These are phyloP conservation scores for Colletotrichum eremochloae DNA, from an alignment of 2,329 filamentous ascomycete genomes.

Conservation along the genomic window DNA sequence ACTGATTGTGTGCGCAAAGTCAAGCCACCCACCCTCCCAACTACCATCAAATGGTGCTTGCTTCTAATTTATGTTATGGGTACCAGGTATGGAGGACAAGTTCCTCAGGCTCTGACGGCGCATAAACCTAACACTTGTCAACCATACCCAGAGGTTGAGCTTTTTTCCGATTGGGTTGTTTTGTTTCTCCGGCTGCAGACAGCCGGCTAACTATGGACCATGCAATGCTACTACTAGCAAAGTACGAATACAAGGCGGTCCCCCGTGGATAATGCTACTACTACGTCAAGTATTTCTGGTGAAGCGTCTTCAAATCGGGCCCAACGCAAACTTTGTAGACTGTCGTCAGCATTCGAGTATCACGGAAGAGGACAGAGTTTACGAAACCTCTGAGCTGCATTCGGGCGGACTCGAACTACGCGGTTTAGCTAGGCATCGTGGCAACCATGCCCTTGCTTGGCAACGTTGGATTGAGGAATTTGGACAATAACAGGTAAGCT, in stretches of 20 bases:
- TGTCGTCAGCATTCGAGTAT: constrained; percentile 27
- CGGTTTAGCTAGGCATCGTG: neutral
- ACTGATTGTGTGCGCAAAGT: neutral
- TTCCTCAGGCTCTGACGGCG: neutral
- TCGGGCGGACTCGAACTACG: constrained; percentile 31
- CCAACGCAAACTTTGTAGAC: constrained; percentile 23
- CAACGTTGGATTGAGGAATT: neutral
- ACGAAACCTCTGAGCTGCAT: constrained; percentile 32
- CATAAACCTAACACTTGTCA: neutral
- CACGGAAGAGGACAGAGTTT: constrained; percentile 8
- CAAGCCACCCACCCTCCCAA: constrained; percentile 13
- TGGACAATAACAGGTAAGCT: constrained; percentile 25
- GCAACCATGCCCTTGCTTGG: constrained; percentile 22
- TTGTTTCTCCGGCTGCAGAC: constrained; percentile 13
- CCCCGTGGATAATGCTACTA: no score
- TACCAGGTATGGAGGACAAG: neutral
- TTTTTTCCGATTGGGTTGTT: constrained; percentile 15
- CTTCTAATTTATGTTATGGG: neutral
- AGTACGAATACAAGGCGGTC: no score
- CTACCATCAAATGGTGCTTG: neutral
- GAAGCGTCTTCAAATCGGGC: neutral
- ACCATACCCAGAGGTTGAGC: constrained; percentile 13
- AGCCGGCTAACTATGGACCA: constrained; percentile 15
- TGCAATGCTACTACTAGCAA: neutral
- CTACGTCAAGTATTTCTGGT: no score